These are phyloP conservation scores for Coemansia sp. DNA, from an alignment of 192 early-diverging fungal genomes.

Conservation along the genomic window DNA sequence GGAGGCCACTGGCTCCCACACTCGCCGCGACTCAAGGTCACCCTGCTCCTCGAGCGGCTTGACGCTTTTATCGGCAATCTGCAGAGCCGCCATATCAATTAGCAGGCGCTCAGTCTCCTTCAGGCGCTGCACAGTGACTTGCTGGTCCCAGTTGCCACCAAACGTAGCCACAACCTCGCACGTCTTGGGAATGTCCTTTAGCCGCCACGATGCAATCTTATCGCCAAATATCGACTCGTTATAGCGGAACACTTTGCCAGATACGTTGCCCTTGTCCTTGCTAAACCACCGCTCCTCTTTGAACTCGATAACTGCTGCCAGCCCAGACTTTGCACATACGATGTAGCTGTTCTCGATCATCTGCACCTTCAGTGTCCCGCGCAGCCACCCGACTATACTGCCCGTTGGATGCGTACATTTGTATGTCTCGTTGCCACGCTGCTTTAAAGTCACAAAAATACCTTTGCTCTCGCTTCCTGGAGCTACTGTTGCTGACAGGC, in stretches of 20 bases:
- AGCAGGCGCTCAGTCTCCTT: constrained; percentile 26
- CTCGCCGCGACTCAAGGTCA: constrained; percentile 58
- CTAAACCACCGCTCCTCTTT: constrained; percentile 76
- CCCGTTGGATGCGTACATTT: constrained; percentile 62
- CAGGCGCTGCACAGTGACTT: constrained; percentile 48
- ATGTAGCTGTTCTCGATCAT: constrained; percentile 60
- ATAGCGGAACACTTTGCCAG: constrained; percentile 66
- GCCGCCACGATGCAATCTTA: constrained; percentile 37
- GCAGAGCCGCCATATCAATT: constrained; percentile 56
- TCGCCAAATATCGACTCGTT: constrained; percentile 45
- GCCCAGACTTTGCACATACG: constrained; percentile 60
- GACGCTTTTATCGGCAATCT: constrained; percentile 53
- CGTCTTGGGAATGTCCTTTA: constrained; percentile 58
- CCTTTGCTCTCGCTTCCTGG: constrained; percentile 65
- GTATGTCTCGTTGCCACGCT: constrained; percentile 65
- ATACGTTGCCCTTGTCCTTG: constrained; percentile 62
- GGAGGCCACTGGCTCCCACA: constrained; percentile 63
- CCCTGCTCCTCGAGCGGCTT: constrained; percentile 60
- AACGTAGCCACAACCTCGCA: constrained; percentile 58
- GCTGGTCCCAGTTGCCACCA: constrained; percentile 63
- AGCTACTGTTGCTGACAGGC: constrained; percentile 67
- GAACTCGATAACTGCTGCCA: constrained; percentile 64
- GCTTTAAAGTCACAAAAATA: constrained; percentile 59
- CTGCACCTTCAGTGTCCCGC: constrained; percentile 61
- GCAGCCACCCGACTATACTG: constrained; percentile 66